Evolutionary conservation across 139 green algal genomes (phyloP).

Genomic region (Protoeuglena noctilucae): DNA sequence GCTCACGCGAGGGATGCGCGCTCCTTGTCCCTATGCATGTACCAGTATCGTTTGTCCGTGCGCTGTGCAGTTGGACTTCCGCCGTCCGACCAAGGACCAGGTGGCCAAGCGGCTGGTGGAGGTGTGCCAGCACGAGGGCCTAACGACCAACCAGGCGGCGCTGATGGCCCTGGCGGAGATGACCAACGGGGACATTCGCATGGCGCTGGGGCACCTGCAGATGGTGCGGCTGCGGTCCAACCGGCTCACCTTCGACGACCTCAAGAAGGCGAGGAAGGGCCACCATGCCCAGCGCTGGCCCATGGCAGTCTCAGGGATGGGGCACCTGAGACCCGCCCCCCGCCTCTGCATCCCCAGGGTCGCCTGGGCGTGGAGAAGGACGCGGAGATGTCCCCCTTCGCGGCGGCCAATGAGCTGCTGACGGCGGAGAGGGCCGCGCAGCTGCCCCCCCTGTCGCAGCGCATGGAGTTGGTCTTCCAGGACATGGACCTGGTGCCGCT

Average conservation of each 20-base stretch:
- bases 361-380: slow-evolving; percentile 32
- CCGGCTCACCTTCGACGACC: slow-evolving; percentile 56
- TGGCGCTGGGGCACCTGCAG: slow-evolving; percentile 87
- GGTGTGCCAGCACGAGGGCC: slow-evolving; percentile 57
- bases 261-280: slow-evolving; percentile 26
- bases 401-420: slow-evolving; percentile 51
- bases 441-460: slow-evolving; percentile 14
- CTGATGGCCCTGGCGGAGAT: slow-evolving; percentile 65
- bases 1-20: no score
- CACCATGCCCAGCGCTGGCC: no score
- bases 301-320: slow-evolving; percentile 1
- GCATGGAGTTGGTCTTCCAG: slow-evolving; percentile 71
- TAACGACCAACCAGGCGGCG: slow-evolving; percentile 41
- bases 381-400: slow-evolving; percentile 72
- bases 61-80: no score
- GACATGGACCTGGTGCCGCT: slow-evolving; percentile 86
- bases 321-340: slow-evolving; percentile 24
- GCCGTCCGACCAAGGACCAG: slow-evolving; percentile 60
- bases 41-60: no score
- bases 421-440: slow-evolving; percentile 12
- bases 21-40: no score
- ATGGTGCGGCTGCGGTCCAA: slow-evolving; percentile 43
- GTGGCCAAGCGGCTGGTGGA: slow-evolving; percentile 55
- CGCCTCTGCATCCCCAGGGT: neutral
- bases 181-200: slow-evolving; percentile 69